phyloP scores from a whole-genome alignment of 306 rosid species.

The Lagenaria siceraria region DNA sequence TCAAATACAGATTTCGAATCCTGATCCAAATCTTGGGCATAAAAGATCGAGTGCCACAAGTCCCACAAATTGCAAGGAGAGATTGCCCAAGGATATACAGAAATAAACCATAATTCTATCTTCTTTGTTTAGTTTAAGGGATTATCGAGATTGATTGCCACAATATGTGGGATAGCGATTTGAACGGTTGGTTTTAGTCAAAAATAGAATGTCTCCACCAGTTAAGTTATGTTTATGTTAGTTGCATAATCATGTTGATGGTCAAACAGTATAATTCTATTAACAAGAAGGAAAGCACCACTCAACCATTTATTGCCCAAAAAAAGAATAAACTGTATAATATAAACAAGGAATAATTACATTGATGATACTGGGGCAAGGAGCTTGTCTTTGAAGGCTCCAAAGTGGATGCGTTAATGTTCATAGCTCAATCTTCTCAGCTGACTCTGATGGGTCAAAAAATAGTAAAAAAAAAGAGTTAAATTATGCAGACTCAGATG shows the following conservation, averaged over 20 bases:
- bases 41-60: too few species aligned
- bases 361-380: background rate
- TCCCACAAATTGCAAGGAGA: background rate
- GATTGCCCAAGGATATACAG: background rate
- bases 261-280: background rate
- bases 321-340: background rate
- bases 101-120: background rate
- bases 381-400: background rate
- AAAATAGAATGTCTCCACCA: too few species aligned
- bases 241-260: too few species aligned
- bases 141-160: too few species aligned
- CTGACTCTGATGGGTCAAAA: background rate
- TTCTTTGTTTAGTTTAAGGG: too few species aligned
- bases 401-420: slow-evolving; percentile 3
- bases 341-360: background rate
- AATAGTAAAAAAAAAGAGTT: background rate
- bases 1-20: too few species aligned
- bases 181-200: too few species aligned
- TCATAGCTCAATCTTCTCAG: background rate
- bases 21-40: too few species aligned
- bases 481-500: slow-evolving; percentile 11
- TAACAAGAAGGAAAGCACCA: background rate
- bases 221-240: too few species aligned
- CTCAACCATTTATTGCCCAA: background rate
- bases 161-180: too few species aligned